Evolutionary conservation across 768 basidiomycete species (phyloP).

Genomic region (Leucogyrophana mollusca): DNA sequence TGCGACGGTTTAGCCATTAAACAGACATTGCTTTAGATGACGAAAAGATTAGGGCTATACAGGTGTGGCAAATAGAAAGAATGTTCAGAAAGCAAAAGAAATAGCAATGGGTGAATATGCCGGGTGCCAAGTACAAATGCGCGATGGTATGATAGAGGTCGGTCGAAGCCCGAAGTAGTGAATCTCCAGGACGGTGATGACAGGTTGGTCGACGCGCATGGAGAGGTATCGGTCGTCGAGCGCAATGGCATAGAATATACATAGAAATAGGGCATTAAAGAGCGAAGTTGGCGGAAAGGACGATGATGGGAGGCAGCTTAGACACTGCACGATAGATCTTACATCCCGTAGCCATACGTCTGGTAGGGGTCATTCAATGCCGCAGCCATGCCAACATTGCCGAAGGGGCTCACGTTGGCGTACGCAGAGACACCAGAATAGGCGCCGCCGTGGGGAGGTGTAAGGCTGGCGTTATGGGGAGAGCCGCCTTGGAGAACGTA

Average conservation of each 20-base stretch:
- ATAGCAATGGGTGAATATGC: constrained; percentile 53
- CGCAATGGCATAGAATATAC: constrained; percentile 34
- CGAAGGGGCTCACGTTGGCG: constrained; percentile 54
- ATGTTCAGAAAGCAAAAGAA: constrained; percentile 35
- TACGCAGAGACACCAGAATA: constrained; percentile 58
- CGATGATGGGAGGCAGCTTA: constrained; percentile 25
- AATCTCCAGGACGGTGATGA: constrained; percentile 35
- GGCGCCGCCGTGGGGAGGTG: constrained; percentile 52
- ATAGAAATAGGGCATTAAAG: constrained; percentile 35
- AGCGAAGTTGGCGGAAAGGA: constrained; percentile 16
- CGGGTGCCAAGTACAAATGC: constrained; percentile 70
- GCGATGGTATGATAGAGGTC: constrained; percentile 49
- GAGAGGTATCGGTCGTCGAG: constrained; percentile 34
- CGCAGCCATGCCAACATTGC: constrained; percentile 44
- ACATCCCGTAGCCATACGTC: constrained; percentile 81
- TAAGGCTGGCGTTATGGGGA: constrained; percentile 60
- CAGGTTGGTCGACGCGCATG: constrained; percentile 33
- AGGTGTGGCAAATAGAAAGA: constrained; percentile 47
- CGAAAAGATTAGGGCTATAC: constrained; percentile 37
- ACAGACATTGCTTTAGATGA: constrained; percentile 42
- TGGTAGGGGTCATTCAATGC: constrained; percentile 76
- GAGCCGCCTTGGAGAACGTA: constrained; percentile 78
- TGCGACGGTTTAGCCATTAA: constrained; percentile 36
- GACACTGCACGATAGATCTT: constrained; percentile 29
- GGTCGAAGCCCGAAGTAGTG: constrained; percentile 33